Evolutionary conservation across 805 yeast species (phyloP).

Genomic region (Pichia ethanolica): DNA sequence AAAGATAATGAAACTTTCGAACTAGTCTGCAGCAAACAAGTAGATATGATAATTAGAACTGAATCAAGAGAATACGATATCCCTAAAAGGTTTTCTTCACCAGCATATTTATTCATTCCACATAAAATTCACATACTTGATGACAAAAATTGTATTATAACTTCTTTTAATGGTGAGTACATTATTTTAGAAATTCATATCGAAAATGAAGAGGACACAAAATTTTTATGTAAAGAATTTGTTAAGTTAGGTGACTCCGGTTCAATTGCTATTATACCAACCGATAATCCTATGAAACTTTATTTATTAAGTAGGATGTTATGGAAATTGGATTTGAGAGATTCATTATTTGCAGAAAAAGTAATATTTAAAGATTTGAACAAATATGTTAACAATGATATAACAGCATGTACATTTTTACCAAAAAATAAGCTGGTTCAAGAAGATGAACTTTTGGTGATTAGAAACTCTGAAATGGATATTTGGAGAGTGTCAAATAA

Average conservation of each 20-base stretch:
- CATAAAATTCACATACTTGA: not conserved
- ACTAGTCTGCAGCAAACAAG: not conserved
- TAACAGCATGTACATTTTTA: not conserved
- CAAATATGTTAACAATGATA: not conserved
- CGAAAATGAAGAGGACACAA: not conserved
- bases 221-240: not conserved
- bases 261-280: constrained; percentile 14
- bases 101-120: not conserved
- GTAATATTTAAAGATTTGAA: constrained; percentile 19
- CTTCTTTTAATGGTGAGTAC: constrained; percentile 21
- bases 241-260: constrained; percentile 15
- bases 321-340: constrained; percentile 22
- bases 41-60: no score
- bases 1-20: no score
- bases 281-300: not conserved
- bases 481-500: not conserved
- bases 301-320: constrained; percentile 19
- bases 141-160: constrained; percentile 8
- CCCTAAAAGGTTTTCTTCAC: no score
- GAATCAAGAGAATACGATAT: no score
- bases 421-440: not conserved
- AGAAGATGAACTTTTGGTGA: not conserved
- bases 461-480: not conserved
- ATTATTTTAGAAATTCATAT: not conserved
- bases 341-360: constrained; percentile 21